phyloP scores from a whole-genome alignment of 306 rosid genomes.

The Cucurbita maxima region DNA sequence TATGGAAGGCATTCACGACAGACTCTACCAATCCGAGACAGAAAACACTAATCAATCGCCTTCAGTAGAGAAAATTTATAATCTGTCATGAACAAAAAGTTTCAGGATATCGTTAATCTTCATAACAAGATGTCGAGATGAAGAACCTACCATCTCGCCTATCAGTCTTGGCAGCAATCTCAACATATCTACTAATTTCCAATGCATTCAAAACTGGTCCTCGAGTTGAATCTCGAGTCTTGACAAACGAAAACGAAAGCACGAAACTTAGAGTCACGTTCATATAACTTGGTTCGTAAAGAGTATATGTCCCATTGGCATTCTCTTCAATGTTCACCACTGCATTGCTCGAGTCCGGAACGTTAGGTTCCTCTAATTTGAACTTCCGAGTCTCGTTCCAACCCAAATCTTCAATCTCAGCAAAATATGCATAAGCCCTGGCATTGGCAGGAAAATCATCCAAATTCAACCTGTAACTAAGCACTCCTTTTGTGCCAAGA shows the following conservation, averaged over 20 bases:
- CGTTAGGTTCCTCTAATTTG: slow-evolving; percentile 50
- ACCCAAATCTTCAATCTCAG: slow-evolving; percentile 66
- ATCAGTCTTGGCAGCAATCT: slow-evolving; percentile 43
- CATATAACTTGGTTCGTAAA: slow-evolving; percentile 96
- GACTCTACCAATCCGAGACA: slow-evolving; percentile 31
- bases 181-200: slow-evolving; percentile 70
- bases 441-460: slow-evolving; percentile 82
- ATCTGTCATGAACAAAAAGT: background rate
- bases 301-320: slow-evolving; percentile 81
- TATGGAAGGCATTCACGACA: slow-evolving; percentile 32
- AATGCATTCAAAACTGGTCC: slow-evolving; percentile 86
- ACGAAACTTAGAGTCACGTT: slow-evolving; percentile 72
- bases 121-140: background rate
- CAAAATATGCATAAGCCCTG: slow-evolving; percentile 74
- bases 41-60: slow-evolving; percentile 17
- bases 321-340: slow-evolving; percentile 91
- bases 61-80: background rate
- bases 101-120: background rate
- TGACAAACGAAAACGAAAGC: slow-evolving; percentile 60
- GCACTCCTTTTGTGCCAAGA: slow-evolving; percentile 49
- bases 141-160: slow-evolving; percentile 54
- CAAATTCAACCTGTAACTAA: slow-evolving; percentile 63
- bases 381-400: slow-evolving; percentile 64
- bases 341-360: slow-evolving; percentile 58
- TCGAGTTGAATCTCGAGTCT: slow-evolving; percentile 60